These are phyloP conservation scores for Ophiostoma piceae DNA, from an alignment of 2,329 filamentous ascomycete genomes.

Conservation along the genomic window DNA sequence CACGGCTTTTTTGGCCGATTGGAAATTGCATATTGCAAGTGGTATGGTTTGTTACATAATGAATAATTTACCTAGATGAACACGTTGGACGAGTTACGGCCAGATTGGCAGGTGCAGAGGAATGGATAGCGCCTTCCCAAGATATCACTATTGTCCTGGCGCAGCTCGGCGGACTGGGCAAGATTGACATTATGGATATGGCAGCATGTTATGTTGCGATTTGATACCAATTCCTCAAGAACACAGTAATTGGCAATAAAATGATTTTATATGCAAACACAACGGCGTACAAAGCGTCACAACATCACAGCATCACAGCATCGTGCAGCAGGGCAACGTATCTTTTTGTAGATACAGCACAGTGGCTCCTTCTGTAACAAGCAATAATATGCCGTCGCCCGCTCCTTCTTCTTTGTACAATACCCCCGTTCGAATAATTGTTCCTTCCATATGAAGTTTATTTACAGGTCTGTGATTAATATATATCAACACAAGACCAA, in stretches of 20 bases:
- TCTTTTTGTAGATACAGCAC: constrained; percentile 11
- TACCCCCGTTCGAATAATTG: background rate
- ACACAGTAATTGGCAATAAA: background rate
- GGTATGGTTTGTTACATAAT: background rate
- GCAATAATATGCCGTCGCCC: background rate
- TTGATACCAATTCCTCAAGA: background rate
- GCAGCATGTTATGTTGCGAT: background rate
- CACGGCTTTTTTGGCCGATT: background rate
- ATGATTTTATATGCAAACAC: background rate
- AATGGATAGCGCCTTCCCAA: background rate
- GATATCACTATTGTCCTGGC: background rate
- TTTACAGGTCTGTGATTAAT: background rate
- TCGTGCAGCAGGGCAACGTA: constrained; percentile 13
- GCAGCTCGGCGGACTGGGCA: background rate
- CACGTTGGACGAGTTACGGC: background rate
- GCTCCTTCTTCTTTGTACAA: background rate
- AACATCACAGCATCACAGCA: constrained; percentile 5
- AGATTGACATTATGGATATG: background rate
- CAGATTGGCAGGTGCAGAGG: background rate
- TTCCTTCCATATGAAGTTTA: background rate
- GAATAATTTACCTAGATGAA: background rate
- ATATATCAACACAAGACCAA: background rate
- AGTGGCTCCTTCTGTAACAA: constrained; percentile 10
- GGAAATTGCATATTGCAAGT: background rate
- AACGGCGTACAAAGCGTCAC: background rate